phyloP scores from a whole-genome alignment of 73 alveolate species.

The Paramecium tetraurelia region DNA sequence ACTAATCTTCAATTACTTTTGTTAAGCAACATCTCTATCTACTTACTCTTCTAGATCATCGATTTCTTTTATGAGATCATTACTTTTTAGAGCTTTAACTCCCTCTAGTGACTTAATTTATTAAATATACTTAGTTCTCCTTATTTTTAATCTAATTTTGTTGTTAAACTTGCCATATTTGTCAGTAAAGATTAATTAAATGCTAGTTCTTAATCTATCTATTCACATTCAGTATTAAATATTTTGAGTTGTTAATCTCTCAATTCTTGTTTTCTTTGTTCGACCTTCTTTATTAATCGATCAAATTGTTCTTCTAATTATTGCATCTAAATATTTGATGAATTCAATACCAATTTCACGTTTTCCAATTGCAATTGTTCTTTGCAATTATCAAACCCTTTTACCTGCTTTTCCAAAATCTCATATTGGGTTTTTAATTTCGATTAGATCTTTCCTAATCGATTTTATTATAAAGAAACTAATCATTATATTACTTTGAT shows the following conservation, averaged over 20 bases:
- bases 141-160: background rate
- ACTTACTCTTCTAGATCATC: conserved; percentile 30
- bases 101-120: background rate
- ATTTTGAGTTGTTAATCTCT: background rate
- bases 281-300: background rate
- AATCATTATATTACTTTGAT: background rate
- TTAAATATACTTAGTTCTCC: background rate
- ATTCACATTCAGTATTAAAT: conserved; percentile 7
- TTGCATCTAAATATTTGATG: background rate
- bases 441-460: conserved; percentile 12
- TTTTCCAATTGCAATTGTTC: background rate
- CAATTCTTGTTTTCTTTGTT: background rate
- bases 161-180: background rate
- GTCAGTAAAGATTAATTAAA: background rate
- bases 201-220: background rate
- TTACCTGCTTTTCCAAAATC: background rate
- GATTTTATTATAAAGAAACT: background rate
- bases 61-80: background rate
- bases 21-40: conserved; percentile 48
- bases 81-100: background rate
- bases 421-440: background rate
- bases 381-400: background rate
- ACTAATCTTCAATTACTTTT: background rate
- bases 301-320: conserved; percentile 48
- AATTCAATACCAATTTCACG: background rate